Evolutionary conservation across 1,284 basidiomycete genomes (phyloP), one percentile per base, ranked within the genome.

Genomic region (Cryptococcus hybrid): DNA sequence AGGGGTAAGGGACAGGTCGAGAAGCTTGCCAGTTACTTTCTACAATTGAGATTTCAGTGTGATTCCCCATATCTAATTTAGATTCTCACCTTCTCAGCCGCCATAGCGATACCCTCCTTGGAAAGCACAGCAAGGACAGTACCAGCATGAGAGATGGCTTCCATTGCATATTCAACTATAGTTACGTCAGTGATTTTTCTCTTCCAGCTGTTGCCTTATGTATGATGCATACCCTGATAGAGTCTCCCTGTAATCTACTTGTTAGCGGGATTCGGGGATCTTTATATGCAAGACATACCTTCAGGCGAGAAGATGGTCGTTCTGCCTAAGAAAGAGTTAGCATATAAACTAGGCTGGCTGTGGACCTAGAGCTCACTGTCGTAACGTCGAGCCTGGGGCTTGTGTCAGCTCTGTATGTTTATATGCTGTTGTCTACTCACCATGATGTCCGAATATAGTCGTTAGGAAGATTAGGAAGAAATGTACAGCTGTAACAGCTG

Each of bases 141-240:
- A 62, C 94, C 94, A 35, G 93, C 94, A 71, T 95, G 92, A 35
- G 92, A 94, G 82, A 98, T 97, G 61, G 93, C 93, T 76, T 98
- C 93, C 93, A 97, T 97, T 52, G 93, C 93, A 85, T 98, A 98
- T 81, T 98, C 93, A 81, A 97, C 93, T 92, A 75, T 61, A 68
- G 15, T 34, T 46, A 35, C 13, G 45, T 35, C 24, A 37, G 44
- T 8, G 7, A 45, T 34, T 18, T 15, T 7, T 11, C 45, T 40
- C 35, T 47, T 42, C 40, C 3, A 42, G 40, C 5, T 30, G 30
- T 30, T 30, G 30, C 30, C 4, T 30, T 30, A 3, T 2, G 7
- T 11, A 7, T 5, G 11, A 15, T 44, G 69, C 86, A 77, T 71
- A 92, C 91, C 91, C 82, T 93, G 91, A 78, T 92, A 93, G 61